Percentiles rank a stretch among this genome's conserved stretches.
Evolutionary conservation across 345 rosid genomes (phyloP).

Genomic region (Corchorus capsularis): DNA sequence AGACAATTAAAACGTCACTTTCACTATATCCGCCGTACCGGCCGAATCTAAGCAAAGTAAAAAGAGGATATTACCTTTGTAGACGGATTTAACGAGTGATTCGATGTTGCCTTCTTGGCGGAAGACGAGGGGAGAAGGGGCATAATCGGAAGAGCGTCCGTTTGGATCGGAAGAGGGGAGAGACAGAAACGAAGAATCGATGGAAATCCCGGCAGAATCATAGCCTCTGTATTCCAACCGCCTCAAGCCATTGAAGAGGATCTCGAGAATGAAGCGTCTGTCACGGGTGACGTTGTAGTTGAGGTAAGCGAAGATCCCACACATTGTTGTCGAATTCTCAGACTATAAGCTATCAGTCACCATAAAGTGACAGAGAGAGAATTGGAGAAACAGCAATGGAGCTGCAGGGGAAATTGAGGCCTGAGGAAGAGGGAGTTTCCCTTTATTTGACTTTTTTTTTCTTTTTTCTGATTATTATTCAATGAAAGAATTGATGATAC

Average conservation of each 20-base stretch:
- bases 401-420: constrained; percentile 9
- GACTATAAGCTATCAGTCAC: not conserved
- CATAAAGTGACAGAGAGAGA: not conserved
- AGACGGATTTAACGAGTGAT: constrained; percentile 49
- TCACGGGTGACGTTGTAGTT: constrained; percentile 39
- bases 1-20: not conserved
- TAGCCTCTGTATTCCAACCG: constrained; percentile 50
- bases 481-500: not conserved
- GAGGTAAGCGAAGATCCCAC: constrained; percentile 52
- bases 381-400: not conserved
- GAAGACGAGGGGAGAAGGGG: constrained; percentile 37
- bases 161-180: not conserved
- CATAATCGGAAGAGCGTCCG: not conserved
- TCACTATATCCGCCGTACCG: not conserved
- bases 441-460: not conserved
- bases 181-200: constrained; percentile 20
- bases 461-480: not conserved
- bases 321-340: constrained; percentile 25
- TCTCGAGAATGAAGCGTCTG: constrained; percentile 39
- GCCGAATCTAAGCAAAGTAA: not conserved
- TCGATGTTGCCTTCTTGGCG: constrained; percentile 53
- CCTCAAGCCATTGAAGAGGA: constrained; percentile 48
- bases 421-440: not conserved
- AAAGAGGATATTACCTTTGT: constrained; percentile 29
- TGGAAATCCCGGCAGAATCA: constrained; percentile 47